phyloP scores from a whole-genome alignment of 2,329 filamentous ascomycete species.

The Aspergillus brasiliensis region DNA sequence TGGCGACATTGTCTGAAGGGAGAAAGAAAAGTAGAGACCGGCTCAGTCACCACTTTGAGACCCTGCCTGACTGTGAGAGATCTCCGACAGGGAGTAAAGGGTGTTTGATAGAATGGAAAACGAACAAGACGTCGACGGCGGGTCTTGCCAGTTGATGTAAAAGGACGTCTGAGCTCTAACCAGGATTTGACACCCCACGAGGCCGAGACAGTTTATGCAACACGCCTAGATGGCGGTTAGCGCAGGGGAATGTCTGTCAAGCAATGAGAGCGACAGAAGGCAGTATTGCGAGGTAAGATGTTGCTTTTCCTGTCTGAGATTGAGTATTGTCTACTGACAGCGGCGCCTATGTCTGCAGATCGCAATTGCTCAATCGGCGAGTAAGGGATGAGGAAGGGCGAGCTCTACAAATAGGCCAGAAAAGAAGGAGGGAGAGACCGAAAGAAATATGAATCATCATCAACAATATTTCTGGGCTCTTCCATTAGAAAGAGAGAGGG shows the following conservation, averaged over 20 bases:
- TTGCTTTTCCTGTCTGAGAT: constrained; percentile 4
- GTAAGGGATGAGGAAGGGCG: not conserved
- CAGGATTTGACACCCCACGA: not conserved
- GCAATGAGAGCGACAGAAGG: not conserved
- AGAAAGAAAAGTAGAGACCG: not conserved
- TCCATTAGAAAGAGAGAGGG: constrained; percentile 7
- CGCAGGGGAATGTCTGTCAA: not conserved
- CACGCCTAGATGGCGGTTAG: not conserved
- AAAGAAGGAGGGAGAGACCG: not conserved
- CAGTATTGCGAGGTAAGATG: not conserved
- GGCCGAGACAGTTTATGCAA: not conserved
- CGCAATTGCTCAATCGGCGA: not conserved
- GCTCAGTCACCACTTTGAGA: not conserved
- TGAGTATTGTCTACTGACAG: not conserved
- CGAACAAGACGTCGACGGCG: not conserved
- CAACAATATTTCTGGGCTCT: constrained; percentile 4
- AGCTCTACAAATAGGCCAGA: not conserved
- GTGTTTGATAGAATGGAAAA: too few relatives aligned
- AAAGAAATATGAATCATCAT: not conserved
- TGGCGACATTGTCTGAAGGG: constrained; percentile 21
- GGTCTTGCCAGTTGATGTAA: not conserved
- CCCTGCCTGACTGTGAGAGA: too few relatives aligned
- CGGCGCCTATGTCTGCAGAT: not conserved
- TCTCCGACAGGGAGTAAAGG: too few relatives aligned
- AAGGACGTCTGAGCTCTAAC: not conserved